phyloP scores from a whole-genome alignment of 495 filamentous ascomycete species.

The Pseudotulostoma volvatum region DNA sequence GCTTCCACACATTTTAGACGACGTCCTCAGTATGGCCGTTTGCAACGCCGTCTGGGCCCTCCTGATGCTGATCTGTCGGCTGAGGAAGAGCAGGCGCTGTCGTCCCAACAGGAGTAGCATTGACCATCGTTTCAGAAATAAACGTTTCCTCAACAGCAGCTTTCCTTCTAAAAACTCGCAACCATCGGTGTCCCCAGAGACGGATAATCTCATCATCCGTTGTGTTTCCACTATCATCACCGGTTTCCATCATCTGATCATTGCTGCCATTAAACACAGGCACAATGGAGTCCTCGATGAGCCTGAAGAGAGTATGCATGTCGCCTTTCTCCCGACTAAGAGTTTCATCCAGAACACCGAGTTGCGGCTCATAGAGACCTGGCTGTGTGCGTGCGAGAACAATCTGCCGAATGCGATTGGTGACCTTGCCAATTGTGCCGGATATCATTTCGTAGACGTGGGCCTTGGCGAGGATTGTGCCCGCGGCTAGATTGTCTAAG shows the following conservation, averaged over 20 bases:
- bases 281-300: slow-evolving; percentile 64
- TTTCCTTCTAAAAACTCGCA: slow-evolving; percentile 67
- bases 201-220: slow-evolving; percentile 47
- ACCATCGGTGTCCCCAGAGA: slow-evolving; percentile 74
- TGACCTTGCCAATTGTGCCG: slow-evolving; percentile 82
- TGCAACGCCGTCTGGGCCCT: too few species aligned
- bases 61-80: slow-evolving; percentile 4
- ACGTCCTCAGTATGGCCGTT: background rate
- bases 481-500: slow-evolving; percentile 42
- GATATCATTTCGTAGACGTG: slow-evolving; percentile 81
- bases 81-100: slow-evolving; percentile 11
- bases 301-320: slow-evolving; percentile 63
- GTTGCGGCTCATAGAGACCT: slow-evolving; percentile 41
- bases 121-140: slow-evolving; percentile 25
- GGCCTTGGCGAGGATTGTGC: slow-evolving; percentile 49
- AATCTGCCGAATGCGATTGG: slow-evolving; percentile 73
- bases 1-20: too few species aligned
- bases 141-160: slow-evolving; percentile 67
- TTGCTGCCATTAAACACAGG: slow-evolving; percentile 57
- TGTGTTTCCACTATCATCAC: slow-evolving; percentile 23
- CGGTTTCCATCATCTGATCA: slow-evolving; percentile 47
- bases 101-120: slow-evolving; percentile 24
- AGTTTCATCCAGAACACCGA: slow-evolving; percentile 46
- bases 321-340: slow-evolving; percentile 45
- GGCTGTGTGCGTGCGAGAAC: slow-evolving; percentile 39